A percentile compares a stretch with the other conserved stretches of the same genome.
Conservation (phyloP, 2,329 filamentous ascomycete genomes). For the Apiospora marii region DNA sequence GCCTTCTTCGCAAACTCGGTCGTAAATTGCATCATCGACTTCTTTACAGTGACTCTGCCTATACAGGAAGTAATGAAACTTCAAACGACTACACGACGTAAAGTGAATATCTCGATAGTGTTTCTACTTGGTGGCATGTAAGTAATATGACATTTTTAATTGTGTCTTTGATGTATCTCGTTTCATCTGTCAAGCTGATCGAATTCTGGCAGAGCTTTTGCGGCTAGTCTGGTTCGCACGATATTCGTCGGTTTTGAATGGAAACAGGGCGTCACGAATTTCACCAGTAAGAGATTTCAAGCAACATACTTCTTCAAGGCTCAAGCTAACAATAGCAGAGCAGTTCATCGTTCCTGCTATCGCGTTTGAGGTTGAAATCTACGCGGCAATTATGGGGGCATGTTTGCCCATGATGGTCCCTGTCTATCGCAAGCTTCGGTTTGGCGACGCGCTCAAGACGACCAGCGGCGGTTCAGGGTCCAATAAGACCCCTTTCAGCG, state of each 20-base stretch:
- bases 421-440: conserved; percentile 1
- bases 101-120: background rate
- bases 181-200: background rate
- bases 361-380: background rate
- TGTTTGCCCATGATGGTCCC: background rate
- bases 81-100: background rate
- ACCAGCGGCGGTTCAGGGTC: background rate
- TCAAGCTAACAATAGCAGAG: background rate
- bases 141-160: background rate
- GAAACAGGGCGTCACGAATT: background rate
- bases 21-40: background rate
- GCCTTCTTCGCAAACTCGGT: background rate
- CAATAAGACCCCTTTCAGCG: conserved; percentile 10
- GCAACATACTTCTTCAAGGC: background rate
- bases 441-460: background rate
- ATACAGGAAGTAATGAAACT: background rate
- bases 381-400: background rate
- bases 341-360: background rate
- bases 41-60: background rate
- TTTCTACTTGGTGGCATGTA: background rate
- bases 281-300: background rate
- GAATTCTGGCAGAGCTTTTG: background rate
- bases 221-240: background rate
- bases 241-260: background rate
- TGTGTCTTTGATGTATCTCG: background rate